Conservation (phyloP, 1,139 yeast genomes). For the Kluyveromyces sp. region DNA sequence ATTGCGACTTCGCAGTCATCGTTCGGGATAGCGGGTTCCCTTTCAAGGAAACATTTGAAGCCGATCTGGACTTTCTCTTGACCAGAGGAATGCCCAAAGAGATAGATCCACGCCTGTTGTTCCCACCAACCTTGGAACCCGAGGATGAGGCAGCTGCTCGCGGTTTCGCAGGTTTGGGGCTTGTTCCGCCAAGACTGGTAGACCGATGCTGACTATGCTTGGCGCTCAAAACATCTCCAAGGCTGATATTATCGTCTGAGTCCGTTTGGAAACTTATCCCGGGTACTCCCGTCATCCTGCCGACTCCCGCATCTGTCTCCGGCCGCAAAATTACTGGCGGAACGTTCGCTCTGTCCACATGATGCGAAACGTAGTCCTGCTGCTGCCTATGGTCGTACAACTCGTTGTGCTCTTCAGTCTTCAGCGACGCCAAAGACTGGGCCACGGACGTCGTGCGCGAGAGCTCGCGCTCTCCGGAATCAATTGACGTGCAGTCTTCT, state of each 20-base stretch:
- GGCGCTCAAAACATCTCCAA: background rate
- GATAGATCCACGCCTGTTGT: constrained; percentile 13
- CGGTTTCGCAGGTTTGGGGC: background rate
- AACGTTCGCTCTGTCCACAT: background rate
- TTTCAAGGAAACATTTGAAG: constrained; percentile 10
- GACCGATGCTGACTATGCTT: background rate
- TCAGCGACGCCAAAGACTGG: constrained; percentile 31
- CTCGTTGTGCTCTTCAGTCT: constrained; percentile 38
- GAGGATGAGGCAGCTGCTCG: background rate
- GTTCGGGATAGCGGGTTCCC: constrained; percentile 12
- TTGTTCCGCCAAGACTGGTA: background rate
- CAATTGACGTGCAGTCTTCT: background rate
- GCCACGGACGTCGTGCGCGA: constrained; percentile 16
- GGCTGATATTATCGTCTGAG: constrained; percentile 10
- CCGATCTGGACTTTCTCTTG: constrained; percentile 11
- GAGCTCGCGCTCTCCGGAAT: constrained; percentile 1
- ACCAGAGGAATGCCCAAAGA: constrained; percentile 11
- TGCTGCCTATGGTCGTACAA: constrained; percentile 55
- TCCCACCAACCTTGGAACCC: background rate
- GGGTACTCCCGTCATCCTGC: background rate
- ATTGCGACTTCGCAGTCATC: constrained; percentile 14
- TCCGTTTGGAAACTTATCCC: constrained; percentile 14
- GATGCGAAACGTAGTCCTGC: constrained; percentile 33
- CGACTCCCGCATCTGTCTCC: background rate
- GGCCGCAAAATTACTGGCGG: background rate